These are phyloP conservation scores for Candida adriatica DNA, from an alignment of 805 yeast species.

Conservation along the genomic window DNA sequence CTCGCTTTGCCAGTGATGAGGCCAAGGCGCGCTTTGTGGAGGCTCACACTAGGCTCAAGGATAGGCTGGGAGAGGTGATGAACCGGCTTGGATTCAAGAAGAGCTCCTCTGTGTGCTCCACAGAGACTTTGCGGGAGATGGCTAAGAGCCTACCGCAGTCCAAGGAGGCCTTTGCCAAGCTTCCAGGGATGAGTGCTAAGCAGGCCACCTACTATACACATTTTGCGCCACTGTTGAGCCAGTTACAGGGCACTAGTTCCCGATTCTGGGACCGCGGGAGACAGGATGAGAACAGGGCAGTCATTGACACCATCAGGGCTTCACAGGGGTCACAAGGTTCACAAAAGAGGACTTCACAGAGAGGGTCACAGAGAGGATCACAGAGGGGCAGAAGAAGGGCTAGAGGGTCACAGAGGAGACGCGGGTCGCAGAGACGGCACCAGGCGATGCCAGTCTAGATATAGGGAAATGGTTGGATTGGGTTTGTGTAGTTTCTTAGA, in stretches of 20 bases:
- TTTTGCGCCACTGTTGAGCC: slow-evolving; percentile 32
- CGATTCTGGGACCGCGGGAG: slow-evolving; percentile 13
- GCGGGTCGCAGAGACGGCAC: not conserved
- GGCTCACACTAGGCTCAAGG: slow-evolving; percentile 28
- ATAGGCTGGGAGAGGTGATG: slow-evolving; percentile 36
- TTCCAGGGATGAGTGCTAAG: slow-evolving; percentile 26
- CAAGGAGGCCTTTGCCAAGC: slow-evolving; percentile 35
- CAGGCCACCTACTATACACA: slow-evolving; percentile 28
- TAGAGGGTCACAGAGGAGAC: not conserved
- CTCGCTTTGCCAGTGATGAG: slow-evolving; percentile 16
- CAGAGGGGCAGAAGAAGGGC: not conserved
- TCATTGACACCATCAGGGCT: slow-evolving; percentile 19
- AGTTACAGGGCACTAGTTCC: slow-evolving; percentile 16
- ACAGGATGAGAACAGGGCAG: slow-evolving; percentile 10
- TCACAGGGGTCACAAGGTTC: slow-evolving; percentile 13
- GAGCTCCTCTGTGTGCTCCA: slow-evolving; percentile 31
- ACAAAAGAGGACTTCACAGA: slow-evolving; percentile 2
- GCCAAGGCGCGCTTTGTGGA: slow-evolving; percentile 14
- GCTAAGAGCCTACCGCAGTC: slow-evolving; percentile 47
- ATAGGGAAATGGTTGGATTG: no score
- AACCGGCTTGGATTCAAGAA: slow-evolving; percentile 30
- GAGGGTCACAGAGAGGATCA: not conserved
- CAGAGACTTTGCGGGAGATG: slow-evolving; percentile 44
- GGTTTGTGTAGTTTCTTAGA: no score
- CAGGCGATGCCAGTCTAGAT: not conserved